These are phyloP conservation scores for Colletotrichum aenigma DNA, from an alignment of 2,329 filamentous ascomycete species.

Conservation along the genomic window DNA sequence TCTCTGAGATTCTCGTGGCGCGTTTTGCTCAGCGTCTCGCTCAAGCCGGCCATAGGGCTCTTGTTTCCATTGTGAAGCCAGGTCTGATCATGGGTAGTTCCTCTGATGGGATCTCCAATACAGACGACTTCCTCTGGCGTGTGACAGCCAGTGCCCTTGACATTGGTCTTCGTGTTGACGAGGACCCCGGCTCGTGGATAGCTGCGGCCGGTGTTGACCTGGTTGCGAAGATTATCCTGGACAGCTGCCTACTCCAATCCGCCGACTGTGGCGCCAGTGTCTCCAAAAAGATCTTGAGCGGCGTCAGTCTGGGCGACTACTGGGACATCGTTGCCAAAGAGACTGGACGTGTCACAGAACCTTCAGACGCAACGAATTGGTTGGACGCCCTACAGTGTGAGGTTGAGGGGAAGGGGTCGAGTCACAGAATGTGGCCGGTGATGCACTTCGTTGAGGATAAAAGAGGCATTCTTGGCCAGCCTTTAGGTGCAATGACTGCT, in stretches of 20 bases:
- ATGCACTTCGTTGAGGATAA: constrained; percentile 25
- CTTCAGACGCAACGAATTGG: constrained; percentile 1
- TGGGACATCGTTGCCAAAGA: constrained; percentile 22
- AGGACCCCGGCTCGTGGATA: constrained; percentile 18
- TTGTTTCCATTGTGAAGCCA: constrained; percentile 23
- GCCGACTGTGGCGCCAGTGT: not conserved
- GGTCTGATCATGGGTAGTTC: constrained; percentile 25
- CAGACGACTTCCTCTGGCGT: constrained; percentile 27
- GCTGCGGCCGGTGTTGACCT: constrained; percentile 17
- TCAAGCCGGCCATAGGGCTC: not conserved
- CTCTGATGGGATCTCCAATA: constrained; percentile 22
- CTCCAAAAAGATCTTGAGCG: constrained; percentile 9
- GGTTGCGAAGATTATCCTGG: constrained; percentile 19
- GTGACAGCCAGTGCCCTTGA: constrained; percentile 17
- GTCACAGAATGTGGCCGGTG: constrained; percentile 28
- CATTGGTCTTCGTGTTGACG: constrained; percentile 9
- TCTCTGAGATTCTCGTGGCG: constrained; percentile 23
- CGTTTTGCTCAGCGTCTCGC: not conserved
- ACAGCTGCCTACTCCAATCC: not conserved
- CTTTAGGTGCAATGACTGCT: not conserved
- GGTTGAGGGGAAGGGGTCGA: constrained; percentile 6
- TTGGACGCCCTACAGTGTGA: not conserved
- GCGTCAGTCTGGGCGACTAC: constrained; percentile 21
- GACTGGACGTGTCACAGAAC: not conserved
- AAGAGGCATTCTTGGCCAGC: not conserved